Conservation (phyloP, 257 asterid genomes). For the Penstemon newberryi region DNA sequence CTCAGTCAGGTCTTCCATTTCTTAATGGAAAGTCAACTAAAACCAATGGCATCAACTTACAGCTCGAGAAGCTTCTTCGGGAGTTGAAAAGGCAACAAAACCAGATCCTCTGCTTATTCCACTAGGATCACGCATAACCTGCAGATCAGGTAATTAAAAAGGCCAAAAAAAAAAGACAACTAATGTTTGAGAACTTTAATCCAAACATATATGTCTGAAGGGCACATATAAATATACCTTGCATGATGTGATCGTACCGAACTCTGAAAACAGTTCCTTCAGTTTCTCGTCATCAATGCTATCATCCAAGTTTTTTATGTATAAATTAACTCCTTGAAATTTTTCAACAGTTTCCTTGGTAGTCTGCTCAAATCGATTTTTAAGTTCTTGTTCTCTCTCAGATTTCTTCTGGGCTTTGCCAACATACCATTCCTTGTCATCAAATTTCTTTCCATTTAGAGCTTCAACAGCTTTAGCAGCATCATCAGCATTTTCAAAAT, state of each 20-base stretch:
- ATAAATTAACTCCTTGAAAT: slow-evolving; percentile 49
- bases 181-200: background rate
- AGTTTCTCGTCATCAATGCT: slow-evolving; percentile 57
- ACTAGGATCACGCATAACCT: slow-evolving; percentile 64
- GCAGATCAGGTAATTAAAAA: too few relatives aligned
- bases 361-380: slow-evolving; percentile 42
- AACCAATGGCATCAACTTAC: slow-evolving; percentile 35
- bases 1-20: background rate
- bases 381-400: slow-evolving; percentile 61
- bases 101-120: slow-evolving; percentile 69
- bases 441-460: slow-evolving; percentile 48
- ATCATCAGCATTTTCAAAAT: slow-evolving; percentile 56
- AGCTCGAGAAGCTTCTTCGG: slow-evolving; percentile 69
- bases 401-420: slow-evolving; percentile 61
- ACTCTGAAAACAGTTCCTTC: slow-evolving; percentile 50
- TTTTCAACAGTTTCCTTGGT: slow-evolving; percentile 52
- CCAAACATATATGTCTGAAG: too few relatives aligned
- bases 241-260: slow-evolving; percentile 53
- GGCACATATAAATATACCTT: slow-evolving; percentile 52
- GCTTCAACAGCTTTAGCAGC: slow-evolving; percentile 59
- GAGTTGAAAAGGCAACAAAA: slow-evolving; percentile 60
- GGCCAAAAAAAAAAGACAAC: too few relatives aligned
- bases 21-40: background rate
- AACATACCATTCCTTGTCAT: slow-evolving; percentile 56
- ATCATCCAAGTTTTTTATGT: slow-evolving; percentile 62